Evolutionary conservation across 1,139 yeast genomes (phyloP), one percentile per base, ranked within the genome.

Genomic region (Magnusiomyces paraingens): DNA sequence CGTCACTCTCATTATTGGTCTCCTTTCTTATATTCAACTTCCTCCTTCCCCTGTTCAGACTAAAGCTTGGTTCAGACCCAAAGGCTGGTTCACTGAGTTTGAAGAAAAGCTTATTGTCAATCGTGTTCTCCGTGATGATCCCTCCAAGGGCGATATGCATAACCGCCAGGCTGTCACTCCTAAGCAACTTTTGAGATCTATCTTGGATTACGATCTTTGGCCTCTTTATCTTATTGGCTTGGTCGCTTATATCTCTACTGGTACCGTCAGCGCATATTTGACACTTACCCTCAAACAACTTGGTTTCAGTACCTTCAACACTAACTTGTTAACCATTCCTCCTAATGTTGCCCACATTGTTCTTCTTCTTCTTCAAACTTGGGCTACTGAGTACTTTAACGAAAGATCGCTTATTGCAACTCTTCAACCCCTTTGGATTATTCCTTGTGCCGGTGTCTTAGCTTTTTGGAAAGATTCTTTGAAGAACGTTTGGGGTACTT

Each of bases 131-230:
- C 69, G 86, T 54, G 87, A 82, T 62, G 88, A 83, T 61, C 86
- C 87, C 1, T 68, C 79, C 2, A 83, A 83, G 66, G 84, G 86
- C 20, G 83, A 78, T 57, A 82, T 82, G 86, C 75, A 82, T 64
- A 82, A 83, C 60, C 72, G 86, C 56, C 81, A 82, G 62, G 78
- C 80, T 1, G 69, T 83, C 10, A 66, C 75, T 3, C 64, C 69
- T 21, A 70, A 61, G 48, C 73, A 72, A 52, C 64, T 82, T 47
- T 61, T 70, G 61, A 64, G 66, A 45, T 69, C 82, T 3, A 54
- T 81, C 14, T 47, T 62, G 11, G 86, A 82, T 64, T 79, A 73
- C 59, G 82, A 82, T 64, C 63, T 81, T 55, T 77, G 81, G 78
- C 86, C 86, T 1, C 61, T 82, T n/a, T 79, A 79, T 59, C 56